These are phyloP conservation scores for Harringtonia aguacate DNA, from an alignment of 2,329 filamentous ascomycete species.

Conservation along the genomic window DNA sequence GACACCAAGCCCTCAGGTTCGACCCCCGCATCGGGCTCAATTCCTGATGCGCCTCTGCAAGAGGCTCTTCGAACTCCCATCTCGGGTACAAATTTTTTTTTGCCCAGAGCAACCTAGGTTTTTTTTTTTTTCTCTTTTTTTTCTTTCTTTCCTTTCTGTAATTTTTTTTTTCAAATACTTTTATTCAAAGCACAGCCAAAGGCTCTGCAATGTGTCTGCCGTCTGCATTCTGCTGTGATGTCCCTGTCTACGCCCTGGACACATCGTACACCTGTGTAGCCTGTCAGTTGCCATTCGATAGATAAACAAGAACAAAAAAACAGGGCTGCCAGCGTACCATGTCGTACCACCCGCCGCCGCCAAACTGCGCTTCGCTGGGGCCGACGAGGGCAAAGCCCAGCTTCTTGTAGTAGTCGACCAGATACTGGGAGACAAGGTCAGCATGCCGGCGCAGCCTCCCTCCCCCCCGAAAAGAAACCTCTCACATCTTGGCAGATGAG, in stretches of 20 bases:
- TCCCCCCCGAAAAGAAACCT: background rate
- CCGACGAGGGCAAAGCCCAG: conserved; percentile 63
- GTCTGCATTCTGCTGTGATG: too few species aligned
- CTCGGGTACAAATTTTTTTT: too few species aligned
- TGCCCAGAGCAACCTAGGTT: too few species aligned
- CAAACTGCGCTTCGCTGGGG: conserved; percentile 58
- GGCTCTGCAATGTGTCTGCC: too few species aligned
- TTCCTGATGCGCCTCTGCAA: conserved; percentile 21
- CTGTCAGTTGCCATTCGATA: too few species aligned
- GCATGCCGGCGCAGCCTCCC: too few species aligned
- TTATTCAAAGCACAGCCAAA: too few species aligned
- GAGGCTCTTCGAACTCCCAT: conserved; percentile 2
- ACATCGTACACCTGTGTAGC: too few species aligned
- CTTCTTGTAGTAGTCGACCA: conserved; percentile 66
- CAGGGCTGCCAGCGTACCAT: conserved; percentile 42
- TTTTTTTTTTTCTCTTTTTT: background rate
- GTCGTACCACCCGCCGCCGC: conserved; percentile 72
- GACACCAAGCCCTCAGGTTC: conserved; percentile 8
- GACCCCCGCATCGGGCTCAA: conserved; percentile 38
- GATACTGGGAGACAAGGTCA: conserved; percentile 35
- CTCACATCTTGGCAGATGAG: conserved; percentile 62
- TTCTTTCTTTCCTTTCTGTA: too few species aligned
- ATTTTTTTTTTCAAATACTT: too few species aligned
- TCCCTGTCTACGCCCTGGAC: too few species aligned
- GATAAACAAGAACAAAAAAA: too few species aligned